Evolutionary conservation across 768 basidiomycete genomes (phyloP), one percentile per base, ranked within the genome.

Genomic region (Cystofilobasidium bisporidii): DNA sequence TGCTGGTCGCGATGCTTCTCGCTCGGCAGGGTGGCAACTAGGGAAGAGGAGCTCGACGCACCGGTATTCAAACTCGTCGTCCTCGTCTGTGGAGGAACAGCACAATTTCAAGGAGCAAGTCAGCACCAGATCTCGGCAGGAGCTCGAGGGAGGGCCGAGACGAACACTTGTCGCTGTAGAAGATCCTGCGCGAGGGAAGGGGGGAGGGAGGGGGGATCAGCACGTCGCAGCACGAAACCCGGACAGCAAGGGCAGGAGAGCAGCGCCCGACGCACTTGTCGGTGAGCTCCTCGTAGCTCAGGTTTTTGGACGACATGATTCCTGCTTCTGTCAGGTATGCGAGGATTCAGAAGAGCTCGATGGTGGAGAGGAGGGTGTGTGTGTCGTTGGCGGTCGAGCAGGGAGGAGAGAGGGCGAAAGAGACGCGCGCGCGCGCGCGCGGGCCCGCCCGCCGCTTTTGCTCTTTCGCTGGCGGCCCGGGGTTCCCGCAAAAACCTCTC

Each of bases 1-100:
- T n/a, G n/a, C n/a, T n/a, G n/a, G n/a, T n/a, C n/a, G n/a, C n/a
- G n/a, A n/a, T n/a, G n/a, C n/a, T n/a, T n/a, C n/a, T n/a, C n/a
- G n/a, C 36, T 36, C 36, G 36, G 36, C 36, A 12, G 6, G 36
- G 36, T 12, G 36, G 36, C 36, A 5, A 12, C 36, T 24, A 40
- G 17, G 15, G 28, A 3, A 11, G 32, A 56, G 12, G 33, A 32
- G 38, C 33, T n/a, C n/a, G n/a, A 45, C 72, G 47, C 18, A 71
- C 75, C 80, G 68, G 72, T 97, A 98, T 81, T 98, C 93, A 77
- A 83, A 96, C 71, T 83, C 79, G 77, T 94, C 90, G 78, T 98
- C 93, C 11, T 61, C 60, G 38, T 61, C 60, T 61, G 15, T 18
- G 1, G 24, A 61, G 4, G 17, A 11, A 18, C 45, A 43, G 10